Evolutionary conservation across 1,284 basidiomycete genomes (phyloP).

Genomic region (Pseudozyma thailandica): DNA sequence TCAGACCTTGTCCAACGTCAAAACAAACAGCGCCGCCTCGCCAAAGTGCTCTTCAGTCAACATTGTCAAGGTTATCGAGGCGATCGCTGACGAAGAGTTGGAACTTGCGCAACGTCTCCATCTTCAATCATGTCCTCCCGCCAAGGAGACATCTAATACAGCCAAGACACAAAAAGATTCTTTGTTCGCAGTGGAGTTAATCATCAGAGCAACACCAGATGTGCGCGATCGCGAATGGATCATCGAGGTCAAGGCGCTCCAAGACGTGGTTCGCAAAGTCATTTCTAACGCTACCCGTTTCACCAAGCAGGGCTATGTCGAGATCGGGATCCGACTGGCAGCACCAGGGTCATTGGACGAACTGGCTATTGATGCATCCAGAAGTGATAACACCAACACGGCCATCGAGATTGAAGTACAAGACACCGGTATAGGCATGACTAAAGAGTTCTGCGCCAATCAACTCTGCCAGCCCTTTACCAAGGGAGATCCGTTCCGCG

Average conservation of each 20-base stretch:
- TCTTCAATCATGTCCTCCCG: slow-evolving; percentile 24
- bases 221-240: slow-evolving; percentile 31
- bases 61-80: slow-evolving; percentile 43
- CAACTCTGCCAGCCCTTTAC: slow-evolving; percentile 49
- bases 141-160: slow-evolving; percentile 17
- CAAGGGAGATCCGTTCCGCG: slow-evolving; percentile 53
- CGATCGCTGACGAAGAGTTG: slow-evolving; percentile 52
- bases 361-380: slow-evolving; percentile 7
- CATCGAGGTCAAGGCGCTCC: slow-evolving; percentile 27
- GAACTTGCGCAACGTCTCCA: slow-evolving; percentile 47
- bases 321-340: slow-evolving; percentile 31
- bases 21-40: slow-evolving; percentile 3
- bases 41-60: slow-evolving; percentile 18
- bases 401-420: slow-evolving; percentile 42
- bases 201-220: slow-evolving; percentile 44
- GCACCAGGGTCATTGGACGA: slow-evolving; percentile 21
- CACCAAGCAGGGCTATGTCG: slow-evolving; percentile 42
- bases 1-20: slow-evolving; percentile 45
- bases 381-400: slow-evolving; percentile 9
- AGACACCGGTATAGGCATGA: slow-evolving; percentile 51
- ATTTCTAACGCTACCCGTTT: slow-evolving; percentile 54
- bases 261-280: slow-evolving; percentile 52
- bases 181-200: slow-evolving; percentile 32
- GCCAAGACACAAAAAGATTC: slow-evolving; percentile 12
- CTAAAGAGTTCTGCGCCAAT: slow-evolving; percentile 40